Evolutionary conservation across 2,329 filamentous ascomycete genomes (phyloP).

Genomic region (Didymella pomorum): DNA sequence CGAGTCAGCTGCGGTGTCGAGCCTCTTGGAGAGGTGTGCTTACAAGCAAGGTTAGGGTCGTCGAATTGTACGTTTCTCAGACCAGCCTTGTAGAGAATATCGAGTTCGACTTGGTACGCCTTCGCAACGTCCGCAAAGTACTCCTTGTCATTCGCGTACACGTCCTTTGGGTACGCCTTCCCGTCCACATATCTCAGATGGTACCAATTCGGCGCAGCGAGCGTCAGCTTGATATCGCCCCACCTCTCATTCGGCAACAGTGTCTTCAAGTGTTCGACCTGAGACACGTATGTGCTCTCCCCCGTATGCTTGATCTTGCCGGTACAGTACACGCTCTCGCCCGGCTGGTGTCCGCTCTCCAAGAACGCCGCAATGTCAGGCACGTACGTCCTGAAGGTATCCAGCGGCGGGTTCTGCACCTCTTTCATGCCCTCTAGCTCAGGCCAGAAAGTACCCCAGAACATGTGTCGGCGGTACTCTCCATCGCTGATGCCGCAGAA

Average conservation of each 20-base stretch:
- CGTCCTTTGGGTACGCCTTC: constrained; percentile 53
- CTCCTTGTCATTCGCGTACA: constrained; percentile 53
- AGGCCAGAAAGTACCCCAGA: constrained; percentile 64
- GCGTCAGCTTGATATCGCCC: constrained; percentile 70
- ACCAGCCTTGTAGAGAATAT: constrained; percentile 55
- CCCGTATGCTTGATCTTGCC: constrained; percentile 65
- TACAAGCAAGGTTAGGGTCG: constrained; percentile 55
- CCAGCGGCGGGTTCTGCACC: constrained; percentile 56
- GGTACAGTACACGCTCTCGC: constrained; percentile 62
- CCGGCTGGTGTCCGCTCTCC: constrained; percentile 63
- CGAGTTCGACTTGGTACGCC: constrained; percentile 54
- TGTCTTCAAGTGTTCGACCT: constrained; percentile 66
- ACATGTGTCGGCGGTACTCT: constrained; percentile 66
- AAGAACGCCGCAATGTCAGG: constrained; percentile 68
- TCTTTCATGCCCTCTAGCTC: constrained; percentile 61
- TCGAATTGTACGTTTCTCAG: constrained; percentile 55
- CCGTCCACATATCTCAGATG: constrained; percentile 67
- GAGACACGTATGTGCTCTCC: constrained; percentile 60
- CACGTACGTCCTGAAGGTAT: constrained; percentile 64
- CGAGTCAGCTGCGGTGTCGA: not conserved
- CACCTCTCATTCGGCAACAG: constrained; percentile 66
- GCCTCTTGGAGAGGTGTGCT: constrained; percentile 12
- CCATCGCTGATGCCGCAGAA: constrained; percentile 71
- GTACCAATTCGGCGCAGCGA: constrained; percentile 72
- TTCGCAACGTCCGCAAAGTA: constrained; percentile 55